Base-by-base conservation (phyloP, 371 early-diverging fungal genomes). In the Apophysomyces trapeziformis region DNA sequence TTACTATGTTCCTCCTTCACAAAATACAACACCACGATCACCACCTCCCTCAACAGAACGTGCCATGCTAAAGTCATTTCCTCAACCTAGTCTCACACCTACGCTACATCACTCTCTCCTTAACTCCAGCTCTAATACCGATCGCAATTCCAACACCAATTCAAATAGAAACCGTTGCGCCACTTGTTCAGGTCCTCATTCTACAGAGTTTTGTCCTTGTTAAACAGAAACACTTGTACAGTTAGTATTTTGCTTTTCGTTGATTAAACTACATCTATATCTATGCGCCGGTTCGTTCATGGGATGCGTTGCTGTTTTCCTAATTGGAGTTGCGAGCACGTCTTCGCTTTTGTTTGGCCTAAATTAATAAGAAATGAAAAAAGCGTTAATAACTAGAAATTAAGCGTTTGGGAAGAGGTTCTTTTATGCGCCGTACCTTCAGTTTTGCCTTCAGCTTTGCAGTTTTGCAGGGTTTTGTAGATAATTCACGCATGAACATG, bases 401-500 rank as follows among this genome's bases (percentile, higher is more conserved):
- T 59, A n/a, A 32, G 11, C 8, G 5, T 45, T 13, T 7, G 46
- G 0, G 6, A 45, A 13, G 13, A 6, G 5, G 16, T 21, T 21
- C 21, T 8, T 41, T 41, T 13, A 41, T 41, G 36, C 37, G 32
- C 32, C 2, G 36, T 58, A 61, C 67, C 67, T 61, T 67, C 13
- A 61, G 44, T 26, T 67, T 61, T 7, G 57, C 62, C 58, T 67
- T 67, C 36, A 67, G 45, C 21, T 67, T 67, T 5, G 67, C 57
- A 8, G 67, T 67, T 38, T 67, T 67, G 39, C 58, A 61, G 16
- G 67, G 32, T 35, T 67, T 67, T 5, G 67, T 67, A 3, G 67
- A 54, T 7, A 66, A 38, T 3, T 56, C 61, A 39, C 66, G 60
- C 7, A 63, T 95, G 83, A 7, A 98, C 97, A 76, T 98, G 98